Evolutionary conservation across 306 rosid genomes (phyloP).

Genomic region (Castanospermum australe): DNA sequence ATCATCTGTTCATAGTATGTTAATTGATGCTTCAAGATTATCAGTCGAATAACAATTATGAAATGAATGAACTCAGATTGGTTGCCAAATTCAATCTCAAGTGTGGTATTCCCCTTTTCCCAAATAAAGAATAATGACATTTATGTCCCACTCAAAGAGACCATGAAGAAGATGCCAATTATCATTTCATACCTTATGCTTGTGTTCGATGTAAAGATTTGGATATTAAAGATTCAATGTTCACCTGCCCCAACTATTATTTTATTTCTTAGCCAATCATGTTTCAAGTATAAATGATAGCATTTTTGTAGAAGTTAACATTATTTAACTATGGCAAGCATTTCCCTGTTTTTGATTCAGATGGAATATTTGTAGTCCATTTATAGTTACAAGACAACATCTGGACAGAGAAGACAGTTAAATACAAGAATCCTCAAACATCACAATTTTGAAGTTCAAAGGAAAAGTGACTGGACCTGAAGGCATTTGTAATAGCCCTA

Average conservation of each 20-base stretch:
- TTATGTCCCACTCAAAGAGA: not conserved
- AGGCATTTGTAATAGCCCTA: conserved; percentile 2
- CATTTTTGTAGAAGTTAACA: not conserved
- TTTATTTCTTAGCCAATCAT: not conserved
- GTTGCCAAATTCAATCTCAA: not conserved
- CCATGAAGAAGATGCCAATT: not conserved
- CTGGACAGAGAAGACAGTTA: too few species aligned
- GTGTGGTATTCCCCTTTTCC: not conserved
- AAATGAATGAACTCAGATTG: not conserved
- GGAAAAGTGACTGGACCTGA: conserved; percentile 17
- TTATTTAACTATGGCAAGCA: not conserved
- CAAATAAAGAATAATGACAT: not conserved
- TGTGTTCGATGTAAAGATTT: not conserved
- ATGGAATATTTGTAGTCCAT: too few species aligned
- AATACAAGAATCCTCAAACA: not conserved
- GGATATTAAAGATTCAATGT: not conserved
- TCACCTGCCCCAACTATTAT: conserved; percentile 12
- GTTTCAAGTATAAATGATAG: not conserved
- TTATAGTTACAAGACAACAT: too few species aligned
- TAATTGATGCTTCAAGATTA: not conserved
- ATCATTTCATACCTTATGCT: not conserved
- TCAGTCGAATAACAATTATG: not conserved
- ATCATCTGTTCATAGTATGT: not conserved
- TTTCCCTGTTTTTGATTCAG: not conserved
- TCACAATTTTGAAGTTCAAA: not conserved